phyloP scores from a whole-genome alignment of 768 basidiomycete species.

The Psilocybe cubensis region DNA sequence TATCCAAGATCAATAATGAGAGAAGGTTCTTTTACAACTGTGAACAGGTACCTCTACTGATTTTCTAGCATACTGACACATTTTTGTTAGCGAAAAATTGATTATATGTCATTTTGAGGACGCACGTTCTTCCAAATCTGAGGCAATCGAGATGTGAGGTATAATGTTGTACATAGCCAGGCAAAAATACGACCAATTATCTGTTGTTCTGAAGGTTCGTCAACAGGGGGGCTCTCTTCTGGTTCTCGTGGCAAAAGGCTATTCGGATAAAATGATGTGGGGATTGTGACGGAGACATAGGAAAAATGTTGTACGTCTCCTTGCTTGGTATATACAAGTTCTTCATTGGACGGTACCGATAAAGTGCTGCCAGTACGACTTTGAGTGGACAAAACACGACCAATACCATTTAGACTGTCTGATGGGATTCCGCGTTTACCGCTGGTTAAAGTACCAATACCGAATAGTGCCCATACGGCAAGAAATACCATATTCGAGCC shows the following conservation, averaged over 20 bases:
- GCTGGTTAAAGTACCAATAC: constrained; percentile 56
- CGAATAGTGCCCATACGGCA: constrained; percentile 74
- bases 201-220: constrained; percentile 49
- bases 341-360: constrained; percentile 13
- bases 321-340: constrained; percentile 4
- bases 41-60: constrained; percentile 70
- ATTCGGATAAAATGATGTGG: background rate
- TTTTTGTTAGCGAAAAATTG: background rate
- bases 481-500: constrained; percentile 84
- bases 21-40: background rate
- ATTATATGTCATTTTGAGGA: constrained; percentile 20
- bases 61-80: constrained; percentile 75
- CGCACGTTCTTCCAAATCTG: constrained; percentile 99
- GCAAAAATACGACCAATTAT: constrained; percentile 90
- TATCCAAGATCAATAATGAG: constrained; percentile 30
- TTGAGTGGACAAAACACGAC: constrained; percentile 47
- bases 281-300: background rate
- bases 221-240: constrained; percentile 24
- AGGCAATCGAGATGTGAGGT: constrained; percentile 91
- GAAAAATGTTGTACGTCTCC: background rate
- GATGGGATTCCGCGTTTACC: constrained; percentile 28
- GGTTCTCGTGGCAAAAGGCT: constrained; percentile 7
- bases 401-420: constrained; percentile 38
- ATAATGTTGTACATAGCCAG: constrained; percentile 92
- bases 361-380: constrained; percentile 11